Evolutionary conservation across 2,329 filamentous ascomycete genomes (phyloP).

Genomic region (Akanthomyces muscarius): DNA sequence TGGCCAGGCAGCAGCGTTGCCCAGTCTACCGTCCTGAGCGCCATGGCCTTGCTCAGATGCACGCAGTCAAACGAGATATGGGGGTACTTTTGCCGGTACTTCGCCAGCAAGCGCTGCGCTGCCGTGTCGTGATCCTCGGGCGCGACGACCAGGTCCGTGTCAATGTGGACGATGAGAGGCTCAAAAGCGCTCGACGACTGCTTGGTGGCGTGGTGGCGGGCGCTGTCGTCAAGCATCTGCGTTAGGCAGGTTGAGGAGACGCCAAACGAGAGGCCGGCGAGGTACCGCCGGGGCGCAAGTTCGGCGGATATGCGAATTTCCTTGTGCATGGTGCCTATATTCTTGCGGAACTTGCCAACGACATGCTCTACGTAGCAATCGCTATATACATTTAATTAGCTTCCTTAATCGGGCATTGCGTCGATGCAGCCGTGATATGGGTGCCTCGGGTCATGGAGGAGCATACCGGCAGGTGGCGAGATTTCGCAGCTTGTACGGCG

Average conservation of each 20-base stretch:
- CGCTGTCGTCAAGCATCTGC: constrained; percentile 68
- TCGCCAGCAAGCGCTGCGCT: constrained; percentile 44
- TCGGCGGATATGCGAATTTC: constrained; percentile 39
- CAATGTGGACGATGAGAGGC: constrained; percentile 57
- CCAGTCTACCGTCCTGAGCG: constrained; percentile 51
- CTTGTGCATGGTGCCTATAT: constrained; percentile 51
- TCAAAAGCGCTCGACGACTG: constrained; percentile 65
- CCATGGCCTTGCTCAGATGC: constrained; percentile 60
- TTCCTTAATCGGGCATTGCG: background rate
- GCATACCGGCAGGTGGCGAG: constrained; percentile 27
- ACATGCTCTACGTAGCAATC: constrained; percentile 76
- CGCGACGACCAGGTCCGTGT: constrained; percentile 35
- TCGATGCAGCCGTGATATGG: constrained; percentile 8
- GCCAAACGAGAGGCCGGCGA: constrained; percentile 80
- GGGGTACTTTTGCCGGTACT: constrained; percentile 60
- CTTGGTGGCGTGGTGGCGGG: constrained; percentile 60
- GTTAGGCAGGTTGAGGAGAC: constrained; percentile 74
- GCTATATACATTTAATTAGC: constrained; percentile 20
- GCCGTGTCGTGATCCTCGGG: constrained; percentile 19
- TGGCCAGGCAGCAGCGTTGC: constrained; percentile 34
- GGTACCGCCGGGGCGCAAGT: constrained; percentile 43
- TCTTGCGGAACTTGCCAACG: constrained; percentile 73
- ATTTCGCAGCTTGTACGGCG: constrained; percentile 22
- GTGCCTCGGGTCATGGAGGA: background rate
- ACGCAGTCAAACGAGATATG: constrained; percentile 59